Percentiles rank a stretch among this genome's conserved stretches.
These are phyloP conservation scores for Drechslerella stenobrocha DNA, from an alignment of 2,329 filamentous ascomycete species.

Conservation along the genomic window DNA sequence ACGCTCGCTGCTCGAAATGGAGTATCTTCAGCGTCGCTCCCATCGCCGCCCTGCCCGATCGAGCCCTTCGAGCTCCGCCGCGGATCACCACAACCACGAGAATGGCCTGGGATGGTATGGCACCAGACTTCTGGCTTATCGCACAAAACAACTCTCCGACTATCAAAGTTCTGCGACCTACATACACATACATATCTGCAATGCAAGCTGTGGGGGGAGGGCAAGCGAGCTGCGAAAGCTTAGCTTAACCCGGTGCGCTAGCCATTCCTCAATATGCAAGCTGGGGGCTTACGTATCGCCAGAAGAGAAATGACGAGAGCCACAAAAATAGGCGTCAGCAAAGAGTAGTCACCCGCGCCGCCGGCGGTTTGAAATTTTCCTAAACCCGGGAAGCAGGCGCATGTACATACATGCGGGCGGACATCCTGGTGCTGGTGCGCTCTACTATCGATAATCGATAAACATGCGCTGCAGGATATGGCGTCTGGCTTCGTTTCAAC, in stretches of 20 bases:
- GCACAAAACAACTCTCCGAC: not conserved
- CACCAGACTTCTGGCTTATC: too few species aligned
- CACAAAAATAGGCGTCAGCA: conserved; percentile 7
- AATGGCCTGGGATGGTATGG: too few species aligned
- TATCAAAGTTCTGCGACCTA: not conserved
- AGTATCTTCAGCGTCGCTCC: too few species aligned
- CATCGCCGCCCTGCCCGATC: too few species aligned
- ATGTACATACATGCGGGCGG: not conserved
- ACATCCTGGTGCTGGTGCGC: conserved; percentile 31
- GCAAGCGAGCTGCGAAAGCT: not conserved
- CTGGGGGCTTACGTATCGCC: not conserved
- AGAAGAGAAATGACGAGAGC: not conserved
- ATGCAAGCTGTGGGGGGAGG: not conserved
- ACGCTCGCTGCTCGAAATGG: too few species aligned
- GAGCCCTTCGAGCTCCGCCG: too few species aligned
- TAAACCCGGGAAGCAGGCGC: not conserved
- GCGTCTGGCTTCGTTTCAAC: conserved; percentile 26
- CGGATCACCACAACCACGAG: too few species aligned
- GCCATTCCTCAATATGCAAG: not conserved
- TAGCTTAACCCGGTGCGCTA: not conserved
- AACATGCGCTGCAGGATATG: conserved; percentile 7
- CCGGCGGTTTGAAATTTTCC: not conserved
- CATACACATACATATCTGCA: not conserved
- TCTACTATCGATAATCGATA: too few species aligned
- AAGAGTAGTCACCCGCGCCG: not conserved